Percentiles rank a stretch among this genome's conserved stretches.
Evolutionary conservation across 352 stramenopile species (phyloP).

Genomic region (Phytophthora palmivora): DNA sequence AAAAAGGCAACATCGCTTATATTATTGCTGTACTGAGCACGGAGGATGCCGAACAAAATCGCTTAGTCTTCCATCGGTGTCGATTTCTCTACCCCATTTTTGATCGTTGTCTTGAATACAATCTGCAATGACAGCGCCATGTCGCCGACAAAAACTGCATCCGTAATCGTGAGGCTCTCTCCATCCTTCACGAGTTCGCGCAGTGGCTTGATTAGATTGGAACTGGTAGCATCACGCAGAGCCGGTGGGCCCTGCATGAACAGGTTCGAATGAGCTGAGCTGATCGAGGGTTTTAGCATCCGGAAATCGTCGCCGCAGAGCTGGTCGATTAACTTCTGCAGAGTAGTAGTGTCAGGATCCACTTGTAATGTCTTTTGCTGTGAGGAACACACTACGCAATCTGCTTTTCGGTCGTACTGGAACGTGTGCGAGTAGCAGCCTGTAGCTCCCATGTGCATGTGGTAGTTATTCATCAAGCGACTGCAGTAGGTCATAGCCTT

Average conservation of each 20-base stretch:
- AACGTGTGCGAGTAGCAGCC: slow-evolving; percentile 98
- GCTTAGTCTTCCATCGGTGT: slow-evolving; percentile 31
- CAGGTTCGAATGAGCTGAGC: slow-evolving; percentile 63
- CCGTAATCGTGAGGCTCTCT: slow-evolving; percentile 94
- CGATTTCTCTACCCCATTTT: slow-evolving; percentile 27
- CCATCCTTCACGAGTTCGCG: slow-evolving; percentile 88
- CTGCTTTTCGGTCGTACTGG: slow-evolving; percentile 93
- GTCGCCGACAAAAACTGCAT: slow-evolving; percentile 92
- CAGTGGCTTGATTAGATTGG: slow-evolving; percentile 93
- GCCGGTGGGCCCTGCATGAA: slow-evolving; percentile 84
- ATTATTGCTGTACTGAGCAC: slow-evolving; percentile 10
- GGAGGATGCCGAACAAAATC: background rate
- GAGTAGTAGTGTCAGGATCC: slow-evolving; percentile 53
- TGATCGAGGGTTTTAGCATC: slow-evolving; percentile 78
- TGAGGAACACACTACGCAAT: slow-evolving; percentile 89
- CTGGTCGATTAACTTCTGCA: slow-evolving; percentile 73
- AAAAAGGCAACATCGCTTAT: slow-evolving; percentile 3
- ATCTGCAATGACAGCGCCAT: slow-evolving; percentile 78
- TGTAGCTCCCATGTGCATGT: slow-evolving; percentile 97
- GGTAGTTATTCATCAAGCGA: slow-evolving; percentile 98
- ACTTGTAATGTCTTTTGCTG: slow-evolving; percentile 69
- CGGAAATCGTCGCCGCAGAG: slow-evolving; percentile 67
- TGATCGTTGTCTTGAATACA: slow-evolving; percentile 46
- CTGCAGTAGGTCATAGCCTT: slow-evolving; percentile 97
- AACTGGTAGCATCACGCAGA: slow-evolving; percentile 90